These are phyloP conservation scores for Echium plantagineum DNA, from an alignment of 257 asterid species.

Conservation along the genomic window DNA sequence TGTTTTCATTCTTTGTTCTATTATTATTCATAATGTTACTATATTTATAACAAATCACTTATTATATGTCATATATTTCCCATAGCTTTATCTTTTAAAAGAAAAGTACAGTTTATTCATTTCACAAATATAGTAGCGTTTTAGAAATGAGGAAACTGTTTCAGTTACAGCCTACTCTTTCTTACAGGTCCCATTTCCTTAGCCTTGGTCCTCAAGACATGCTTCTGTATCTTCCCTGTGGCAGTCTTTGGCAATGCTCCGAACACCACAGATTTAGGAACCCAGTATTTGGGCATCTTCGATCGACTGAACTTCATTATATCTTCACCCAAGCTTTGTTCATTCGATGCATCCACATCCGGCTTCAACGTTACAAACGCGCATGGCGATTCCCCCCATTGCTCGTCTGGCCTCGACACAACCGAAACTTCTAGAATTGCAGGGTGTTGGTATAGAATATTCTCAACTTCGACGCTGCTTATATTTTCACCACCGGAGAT, in stretches of 20 bases:
- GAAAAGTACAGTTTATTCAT: too few species aligned
- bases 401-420: slow-evolving; percentile 80
- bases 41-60: too few species aligned
- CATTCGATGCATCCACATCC: slow-evolving; percentile 24
- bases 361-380: slow-evolving; percentile 81
- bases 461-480: slow-evolving; percentile 91
- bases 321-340: slow-evolving; percentile 41
- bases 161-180: slow-evolving; percentile 47
- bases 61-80: too few species aligned
- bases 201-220: slow-evolving; percentile 68
- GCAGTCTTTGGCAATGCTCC: slow-evolving; percentile 96
- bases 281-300: slow-evolving; percentile 83
- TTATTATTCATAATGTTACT: too few species aligned
- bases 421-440: slow-evolving; percentile 72
- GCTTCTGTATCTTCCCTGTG: slow-evolving; percentile 93
- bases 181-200: slow-evolving; percentile 81
- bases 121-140: too few species aligned
- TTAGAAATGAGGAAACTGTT: too few species aligned
- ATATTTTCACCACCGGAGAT: slow-evolving; percentile 93
- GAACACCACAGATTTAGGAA: slow-evolving; percentile 67
- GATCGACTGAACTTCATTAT: slow-evolving; percentile 66
- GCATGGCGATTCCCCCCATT: slow-evolving; percentile 94
- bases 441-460: slow-evolving; percentile 67
- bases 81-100: too few species aligned
- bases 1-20: too few species aligned